A percentile compares a stretch with the other conserved stretches of the same genome.
Evolutionary conservation across 805 yeast species (phyloP).

Genomic region (Barnettozyma wickerhamii): DNA sequence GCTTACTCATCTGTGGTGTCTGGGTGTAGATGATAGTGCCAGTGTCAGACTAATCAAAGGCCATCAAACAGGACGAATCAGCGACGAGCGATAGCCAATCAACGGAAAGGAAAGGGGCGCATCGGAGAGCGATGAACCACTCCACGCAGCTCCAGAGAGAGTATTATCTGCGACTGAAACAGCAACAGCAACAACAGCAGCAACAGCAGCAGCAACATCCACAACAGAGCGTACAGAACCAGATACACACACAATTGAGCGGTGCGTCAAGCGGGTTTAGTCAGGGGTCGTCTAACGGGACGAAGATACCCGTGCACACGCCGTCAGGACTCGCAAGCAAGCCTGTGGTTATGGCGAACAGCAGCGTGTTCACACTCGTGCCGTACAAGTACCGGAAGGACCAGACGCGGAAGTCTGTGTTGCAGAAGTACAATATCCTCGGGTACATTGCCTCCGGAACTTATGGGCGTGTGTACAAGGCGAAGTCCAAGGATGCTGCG

Average conservation of each 20-base stretch:
- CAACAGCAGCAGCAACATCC: conserved; percentile 1
- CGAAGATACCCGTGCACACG: conserved; percentile 1
- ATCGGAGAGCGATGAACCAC: background rate
- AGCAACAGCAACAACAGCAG: conserved; percentile 8
- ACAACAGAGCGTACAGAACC: conserved; percentile 1
- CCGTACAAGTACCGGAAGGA: conserved; percentile 66
- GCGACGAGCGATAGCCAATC: background rate
- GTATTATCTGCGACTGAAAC: conserved; percentile 10
- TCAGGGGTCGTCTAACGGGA: conserved; percentile 1
- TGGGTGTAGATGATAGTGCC: too few species aligned
- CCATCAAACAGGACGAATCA: background rate
- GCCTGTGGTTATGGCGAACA: conserved; percentile 40
- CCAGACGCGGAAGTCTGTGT: conserved; percentile 60
- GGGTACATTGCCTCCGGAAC: conserved; percentile 99
- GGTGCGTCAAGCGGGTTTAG: conserved; percentile 1
- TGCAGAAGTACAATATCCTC: conserved; percentile 79
- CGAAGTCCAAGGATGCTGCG: conserved; percentile 43
- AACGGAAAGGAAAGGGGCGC: background rate
- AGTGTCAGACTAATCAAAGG: too few species aligned
- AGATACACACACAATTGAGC: background rate
- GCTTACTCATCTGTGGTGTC: too few species aligned
- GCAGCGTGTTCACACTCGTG: conserved; percentile 48
- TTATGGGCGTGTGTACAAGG: conserved; percentile 93
- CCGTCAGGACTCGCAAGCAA: conserved; percentile 2
- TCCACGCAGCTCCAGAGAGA: conserved; percentile 11